Evolutionary conservation across 2,329 filamentous ascomycete species (phyloP).

Genomic region (Xylaria multiplex): DNA sequence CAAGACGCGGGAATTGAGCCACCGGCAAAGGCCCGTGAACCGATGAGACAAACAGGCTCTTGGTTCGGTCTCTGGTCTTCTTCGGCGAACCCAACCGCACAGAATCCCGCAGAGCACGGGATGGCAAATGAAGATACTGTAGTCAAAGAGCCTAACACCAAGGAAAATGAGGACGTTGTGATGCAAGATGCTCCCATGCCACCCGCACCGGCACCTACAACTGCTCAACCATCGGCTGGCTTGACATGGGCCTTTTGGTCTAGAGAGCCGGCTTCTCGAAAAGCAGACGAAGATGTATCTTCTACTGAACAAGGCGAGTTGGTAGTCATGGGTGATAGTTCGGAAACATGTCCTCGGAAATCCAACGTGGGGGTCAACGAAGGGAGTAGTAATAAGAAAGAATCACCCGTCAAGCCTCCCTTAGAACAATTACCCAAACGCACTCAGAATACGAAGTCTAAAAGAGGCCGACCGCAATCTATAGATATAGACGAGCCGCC

Average conservation of each 20-base stretch:
- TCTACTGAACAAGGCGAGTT: conserved; percentile 60
- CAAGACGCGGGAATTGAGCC: conserved; percentile 36
- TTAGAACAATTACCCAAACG: conserved; percentile 47
- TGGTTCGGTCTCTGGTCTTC: conserved; percentile 53
- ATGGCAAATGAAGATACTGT: conserved; percentile 33
- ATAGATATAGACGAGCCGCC: conserved; percentile 57
- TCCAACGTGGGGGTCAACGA: conserved; percentile 58
- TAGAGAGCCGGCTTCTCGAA: conserved; percentile 59
- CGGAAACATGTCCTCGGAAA: conserved; percentile 64
- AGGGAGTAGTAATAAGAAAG: conserved; percentile 47
- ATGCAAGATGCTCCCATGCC: conserved; percentile 55
- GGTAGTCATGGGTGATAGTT: conserved; percentile 66
- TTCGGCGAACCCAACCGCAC: conserved; percentile 31
- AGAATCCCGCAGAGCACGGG: conserved; percentile 30
- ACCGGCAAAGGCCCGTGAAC: conserved; percentile 39
- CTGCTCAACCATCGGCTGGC: conserved; percentile 58
- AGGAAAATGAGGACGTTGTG: conserved; percentile 54
- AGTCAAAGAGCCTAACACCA: conserved; percentile 41
- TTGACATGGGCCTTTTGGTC: conserved; percentile 89
- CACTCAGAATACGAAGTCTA: conserved; percentile 53
- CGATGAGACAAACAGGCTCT: conserved; percentile 43
- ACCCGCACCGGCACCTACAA: conserved; percentile 37
- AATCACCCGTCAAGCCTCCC: conserved; percentile 45
- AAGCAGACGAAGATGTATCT: conserved; percentile 45
- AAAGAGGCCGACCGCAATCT: conserved; percentile 59